phyloP scores from a whole-genome alignment of 371 early-diverging fungal genomes.

The Chytridiales sp. region DNA sequence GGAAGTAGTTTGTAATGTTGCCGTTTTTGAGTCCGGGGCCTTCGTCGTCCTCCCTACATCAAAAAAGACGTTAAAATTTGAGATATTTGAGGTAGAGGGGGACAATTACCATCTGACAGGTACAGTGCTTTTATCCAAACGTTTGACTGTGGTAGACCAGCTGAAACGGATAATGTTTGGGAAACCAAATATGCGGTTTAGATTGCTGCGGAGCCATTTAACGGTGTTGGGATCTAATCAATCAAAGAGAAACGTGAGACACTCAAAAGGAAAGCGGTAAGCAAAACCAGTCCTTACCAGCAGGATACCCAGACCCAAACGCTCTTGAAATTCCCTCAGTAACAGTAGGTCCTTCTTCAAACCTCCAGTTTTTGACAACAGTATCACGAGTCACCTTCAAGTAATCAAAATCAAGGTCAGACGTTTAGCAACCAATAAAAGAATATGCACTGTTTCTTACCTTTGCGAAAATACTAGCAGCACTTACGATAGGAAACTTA shows the following conservation, averaged over 20 bases:
- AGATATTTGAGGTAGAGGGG: not conserved
- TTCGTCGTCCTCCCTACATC: constrained; percentile 11
- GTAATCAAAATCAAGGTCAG: constrained; percentile 1
- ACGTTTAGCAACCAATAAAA: not conserved
- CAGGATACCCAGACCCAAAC: constrained; percentile 98
- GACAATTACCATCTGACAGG: constrained; percentile 30
- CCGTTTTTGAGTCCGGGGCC: not conserved
- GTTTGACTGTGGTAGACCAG: constrained; percentile 88
- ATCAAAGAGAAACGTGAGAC: not conserved
- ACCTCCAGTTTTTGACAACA: constrained; percentile 77
- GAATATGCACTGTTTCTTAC: constrained; percentile 31
- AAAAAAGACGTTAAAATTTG: not conserved
- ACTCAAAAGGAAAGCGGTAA: not conserved
- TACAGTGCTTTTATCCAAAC: constrained; percentile 59
- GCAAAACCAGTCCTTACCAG: constrained; percentile 46
- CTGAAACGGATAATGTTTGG: constrained; percentile 92
- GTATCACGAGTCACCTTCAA: constrained; percentile 84
- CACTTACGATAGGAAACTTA: constrained; percentile 94
- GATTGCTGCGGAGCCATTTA: constrained; percentile 78
- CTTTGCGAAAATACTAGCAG: constrained; percentile 99
- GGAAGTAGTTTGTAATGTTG: constrained; percentile 13
- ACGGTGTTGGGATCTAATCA: constrained; percentile 87
- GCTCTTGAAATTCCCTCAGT: constrained; percentile 46
- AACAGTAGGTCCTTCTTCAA: constrained; percentile 59
- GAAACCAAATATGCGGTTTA: constrained; percentile 91